Percentiles rank a stretch among this genome's conserved stretches.
Conservation (phyloP, 306 rosid species). For the Quercus agrifolia region DNA sequence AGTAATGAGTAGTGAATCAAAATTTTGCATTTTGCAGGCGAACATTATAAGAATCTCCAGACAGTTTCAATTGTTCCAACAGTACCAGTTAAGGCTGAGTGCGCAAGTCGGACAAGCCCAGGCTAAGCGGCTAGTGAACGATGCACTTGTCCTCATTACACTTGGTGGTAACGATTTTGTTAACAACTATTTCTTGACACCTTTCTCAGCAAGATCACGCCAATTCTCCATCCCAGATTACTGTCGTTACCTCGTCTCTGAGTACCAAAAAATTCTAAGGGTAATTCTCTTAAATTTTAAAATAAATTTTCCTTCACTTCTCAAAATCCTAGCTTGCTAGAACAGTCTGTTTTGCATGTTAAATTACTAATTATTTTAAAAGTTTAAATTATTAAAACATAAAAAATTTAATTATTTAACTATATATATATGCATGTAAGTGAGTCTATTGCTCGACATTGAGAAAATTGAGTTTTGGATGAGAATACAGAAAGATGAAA, state of each 20-base stretch:
- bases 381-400: no score
- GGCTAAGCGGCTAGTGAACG: constrained; percentile 33
- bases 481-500: no score
- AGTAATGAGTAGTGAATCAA: not conserved
- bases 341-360: no score
- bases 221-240: constrained; percentile 53
- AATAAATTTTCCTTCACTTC: no score
- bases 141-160: constrained; percentile 45
- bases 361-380: no score
- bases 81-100: constrained; percentile 41
- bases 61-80: constrained; percentile 37
- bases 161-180: constrained; percentile 69
- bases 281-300: constrained; percentile 6
- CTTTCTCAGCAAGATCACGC: constrained; percentile 40
- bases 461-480: not conserved
- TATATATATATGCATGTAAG: no score
- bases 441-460: not conserved
- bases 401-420: no score
- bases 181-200: constrained; percentile 56
- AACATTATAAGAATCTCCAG: constrained; percentile 46
- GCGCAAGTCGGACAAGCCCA: constrained; percentile 33
- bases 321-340: no score
- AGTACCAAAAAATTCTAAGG: constrained; percentile 43
- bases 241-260: constrained; percentile 40
- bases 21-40: constrained; percentile 11